These are phyloP conservation scores for Coemansia sp. DNA, from an alignment of 192 early-diverging fungal genomes.

Conservation along the genomic window DNA sequence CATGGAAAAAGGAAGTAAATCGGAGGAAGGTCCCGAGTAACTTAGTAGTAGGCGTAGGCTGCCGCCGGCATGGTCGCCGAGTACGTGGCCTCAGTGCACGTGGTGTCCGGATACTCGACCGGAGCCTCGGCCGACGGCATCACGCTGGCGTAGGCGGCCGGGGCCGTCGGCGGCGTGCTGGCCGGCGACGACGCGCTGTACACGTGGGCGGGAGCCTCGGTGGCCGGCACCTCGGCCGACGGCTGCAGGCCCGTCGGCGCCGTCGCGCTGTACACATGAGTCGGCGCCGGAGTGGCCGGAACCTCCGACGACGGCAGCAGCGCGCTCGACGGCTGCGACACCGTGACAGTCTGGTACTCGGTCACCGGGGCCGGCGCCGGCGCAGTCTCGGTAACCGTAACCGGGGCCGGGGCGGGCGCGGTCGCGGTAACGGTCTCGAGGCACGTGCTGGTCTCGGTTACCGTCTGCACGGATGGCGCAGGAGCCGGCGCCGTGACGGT, in stretches of 20 bases:
- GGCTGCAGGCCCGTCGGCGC: conserved; percentile 3
- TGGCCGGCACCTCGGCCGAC: conserved; percentile 9
- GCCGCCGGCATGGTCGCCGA: conserved; percentile 10
- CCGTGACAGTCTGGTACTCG: conserved; percentile 21
- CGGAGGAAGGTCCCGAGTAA: neutral
- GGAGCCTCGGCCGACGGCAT: conserved; percentile 1
- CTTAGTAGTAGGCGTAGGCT: conserved; percentile 6
- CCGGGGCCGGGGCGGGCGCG: conserved; percentile 10
- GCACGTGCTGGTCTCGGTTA: conserved; percentile 7
- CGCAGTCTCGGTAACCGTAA: conserved; percentile 16
- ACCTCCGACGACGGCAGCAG: conserved; percentile 8
- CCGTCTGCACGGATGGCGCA: conserved; percentile 8
- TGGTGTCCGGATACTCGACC: conserved; percentile 20
- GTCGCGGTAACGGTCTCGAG: conserved; percentile 15
- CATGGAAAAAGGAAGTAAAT: neutral
- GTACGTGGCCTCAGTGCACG: conserved; percentile 20
- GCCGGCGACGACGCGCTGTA: neutral
- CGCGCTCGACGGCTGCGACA: neutral
- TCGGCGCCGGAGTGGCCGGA: neutral
- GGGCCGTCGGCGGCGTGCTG: neutral
- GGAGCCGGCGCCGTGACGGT: conserved; percentile 19
- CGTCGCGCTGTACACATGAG: conserved; percentile 7
- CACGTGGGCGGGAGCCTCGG: neutral
- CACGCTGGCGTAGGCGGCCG: neutral
- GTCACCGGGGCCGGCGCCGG: conserved; percentile 25